Conservation (phyloP, 257 asterid species). For the Solanum rostratum region DNA sequence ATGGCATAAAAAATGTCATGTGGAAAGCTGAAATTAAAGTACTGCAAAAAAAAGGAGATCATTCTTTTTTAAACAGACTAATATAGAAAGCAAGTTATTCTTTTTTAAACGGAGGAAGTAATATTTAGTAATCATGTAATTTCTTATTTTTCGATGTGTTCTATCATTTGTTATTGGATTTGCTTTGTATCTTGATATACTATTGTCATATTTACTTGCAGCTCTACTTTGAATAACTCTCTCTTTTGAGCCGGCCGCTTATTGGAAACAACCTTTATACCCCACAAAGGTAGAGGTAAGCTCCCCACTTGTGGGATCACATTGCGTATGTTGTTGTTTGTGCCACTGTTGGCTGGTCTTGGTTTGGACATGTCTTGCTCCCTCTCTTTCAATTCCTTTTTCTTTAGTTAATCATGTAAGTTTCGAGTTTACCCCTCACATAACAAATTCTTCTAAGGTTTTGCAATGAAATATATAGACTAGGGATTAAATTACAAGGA, state of each 20-base stretch:
- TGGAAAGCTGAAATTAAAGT: too few species aligned
- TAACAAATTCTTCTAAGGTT: not conserved
- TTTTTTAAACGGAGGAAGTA: not conserved
- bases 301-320: not conserved
- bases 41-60: too few species aligned
- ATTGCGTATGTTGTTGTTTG: not conserved
- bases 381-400: not conserved
- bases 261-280: not conserved
- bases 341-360: not conserved
- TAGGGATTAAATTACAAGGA: not conserved
- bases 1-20: too few species aligned
- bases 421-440: not conserved
- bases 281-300: not conserved
- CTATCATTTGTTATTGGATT: not conserved
- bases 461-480: not conserved
- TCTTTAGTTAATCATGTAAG: not conserved
- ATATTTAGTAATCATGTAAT: not conserved
- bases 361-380: not conserved
- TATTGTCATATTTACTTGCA: not conserved
- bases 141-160: not conserved
- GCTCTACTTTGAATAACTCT: not conserved
- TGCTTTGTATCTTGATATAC: not conserved
- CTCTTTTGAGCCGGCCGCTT: not conserved
- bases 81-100: too few species aligned
- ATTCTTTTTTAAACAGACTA: too few species aligned